These are phyloP conservation scores for Fusarium paranaense DNA, from an alignment of 2,329 filamentous ascomycete genomes.

Conservation along the genomic window DNA sequence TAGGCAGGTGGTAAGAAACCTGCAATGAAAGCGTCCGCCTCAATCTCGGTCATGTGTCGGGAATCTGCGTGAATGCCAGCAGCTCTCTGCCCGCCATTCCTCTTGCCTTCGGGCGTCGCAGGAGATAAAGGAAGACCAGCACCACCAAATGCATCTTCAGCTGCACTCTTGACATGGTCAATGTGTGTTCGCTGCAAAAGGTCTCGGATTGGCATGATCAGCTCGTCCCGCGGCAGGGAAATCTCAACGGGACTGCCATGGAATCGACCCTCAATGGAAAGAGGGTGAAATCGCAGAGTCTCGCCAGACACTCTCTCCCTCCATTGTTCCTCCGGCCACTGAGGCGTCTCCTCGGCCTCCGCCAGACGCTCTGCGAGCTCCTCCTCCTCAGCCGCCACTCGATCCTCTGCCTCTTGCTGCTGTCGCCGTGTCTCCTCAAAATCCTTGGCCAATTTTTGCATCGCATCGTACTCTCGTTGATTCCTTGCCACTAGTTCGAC, in stretches of 20 bases:
- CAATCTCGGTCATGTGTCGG: slow-evolving; percentile 77
- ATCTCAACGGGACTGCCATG: slow-evolving; percentile 79
- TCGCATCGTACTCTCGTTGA: slow-evolving; percentile 66
- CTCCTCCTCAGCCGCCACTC: slow-evolving; percentile 48
- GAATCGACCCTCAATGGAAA: slow-evolving; percentile 80
- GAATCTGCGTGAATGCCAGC: slow-evolving; percentile 74
- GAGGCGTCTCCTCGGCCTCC: slow-evolving; percentile 43
- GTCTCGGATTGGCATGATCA: slow-evolving; percentile 76
- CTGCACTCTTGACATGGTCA: slow-evolving; percentile 79
- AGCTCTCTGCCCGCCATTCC: slow-evolving; percentile 69
- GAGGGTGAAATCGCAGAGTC: slow-evolving; percentile 73
- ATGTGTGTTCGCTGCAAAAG: slow-evolving; percentile 76
- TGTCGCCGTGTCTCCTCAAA: slow-evolving; percentile 61
- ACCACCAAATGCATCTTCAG: slow-evolving; percentile 82
- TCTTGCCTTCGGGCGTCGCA: slow-evolving; percentile 71
- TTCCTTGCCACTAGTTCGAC: slow-evolving; percentile 63
- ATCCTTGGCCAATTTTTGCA: slow-evolving; percentile 67
- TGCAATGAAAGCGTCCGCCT: slow-evolving; percentile 79
- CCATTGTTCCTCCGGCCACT: slow-evolving; percentile 49
- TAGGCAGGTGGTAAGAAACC: slow-evolving; percentile 78
- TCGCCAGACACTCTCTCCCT: slow-evolving; percentile 50
- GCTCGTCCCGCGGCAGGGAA: slow-evolving; percentile 75
- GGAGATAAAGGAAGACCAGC: slow-evolving; percentile 80
- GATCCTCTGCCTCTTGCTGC: slow-evolving; percentile 45
- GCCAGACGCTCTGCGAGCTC: slow-evolving; percentile 47